Percentiles rank a stretch among this genome's conserved stretches.
Conservation (phyloP, 768 basidiomycete species). For the Leccinum subgranulosum region DNA sequence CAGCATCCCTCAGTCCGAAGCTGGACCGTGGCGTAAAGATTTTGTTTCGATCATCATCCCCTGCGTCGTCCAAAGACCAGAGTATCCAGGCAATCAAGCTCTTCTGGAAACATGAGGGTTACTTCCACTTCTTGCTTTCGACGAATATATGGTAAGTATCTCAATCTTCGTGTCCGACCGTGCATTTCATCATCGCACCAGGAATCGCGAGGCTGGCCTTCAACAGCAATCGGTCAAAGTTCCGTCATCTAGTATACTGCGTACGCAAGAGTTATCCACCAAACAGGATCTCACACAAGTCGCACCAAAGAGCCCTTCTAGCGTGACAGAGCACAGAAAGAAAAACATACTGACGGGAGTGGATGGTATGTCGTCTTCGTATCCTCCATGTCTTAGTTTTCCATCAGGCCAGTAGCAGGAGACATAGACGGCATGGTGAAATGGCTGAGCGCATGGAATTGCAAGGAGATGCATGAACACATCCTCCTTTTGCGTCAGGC, state of each 20-base stretch:
- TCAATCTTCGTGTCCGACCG: neutral
- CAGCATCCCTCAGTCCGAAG: neutral
- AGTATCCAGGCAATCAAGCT: conserved; percentile 2
- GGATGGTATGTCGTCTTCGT: neutral
- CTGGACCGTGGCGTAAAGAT: neutral
- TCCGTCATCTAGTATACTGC: neutral
- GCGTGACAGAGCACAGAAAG: neutral
- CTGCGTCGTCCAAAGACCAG: neutral
- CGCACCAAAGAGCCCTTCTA: neutral
- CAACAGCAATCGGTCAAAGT: neutral
- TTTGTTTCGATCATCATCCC: neutral
- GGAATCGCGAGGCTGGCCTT: neutral
- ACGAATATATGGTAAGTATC: neutral
- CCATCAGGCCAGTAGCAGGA: neutral
- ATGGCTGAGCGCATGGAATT: conserved; percentile 5
- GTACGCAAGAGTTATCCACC: neutral
- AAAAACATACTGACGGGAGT: neutral
- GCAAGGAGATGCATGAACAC: neutral
- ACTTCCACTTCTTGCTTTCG: conserved; percentile 13
- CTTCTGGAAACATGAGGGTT: neutral
- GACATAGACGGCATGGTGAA: neutral
- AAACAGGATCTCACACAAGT: neutral
- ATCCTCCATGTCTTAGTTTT: neutral
- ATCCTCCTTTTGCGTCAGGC: neutral
- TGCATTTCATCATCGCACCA: neutral